Conservation (phyloP, 305 asterid species). For the Stenogyne calaminthoides region DNA sequence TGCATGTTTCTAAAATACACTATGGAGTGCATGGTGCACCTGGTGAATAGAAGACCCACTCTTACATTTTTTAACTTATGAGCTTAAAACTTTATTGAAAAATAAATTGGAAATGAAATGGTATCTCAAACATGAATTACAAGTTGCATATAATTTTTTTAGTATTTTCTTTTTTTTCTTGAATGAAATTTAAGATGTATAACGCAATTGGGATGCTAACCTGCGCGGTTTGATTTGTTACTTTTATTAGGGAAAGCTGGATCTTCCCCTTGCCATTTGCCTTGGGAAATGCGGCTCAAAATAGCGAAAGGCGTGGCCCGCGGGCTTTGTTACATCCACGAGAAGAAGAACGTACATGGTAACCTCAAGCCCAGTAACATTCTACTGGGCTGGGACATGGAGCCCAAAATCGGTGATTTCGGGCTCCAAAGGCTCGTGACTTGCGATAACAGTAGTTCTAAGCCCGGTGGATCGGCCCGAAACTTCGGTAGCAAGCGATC, state of each 20-base stretch:
- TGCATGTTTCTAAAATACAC: too few species aligned
- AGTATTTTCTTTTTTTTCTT: too few species aligned
- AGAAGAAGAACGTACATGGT: slow-evolving; percentile 91
- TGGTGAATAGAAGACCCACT: too few species aligned
- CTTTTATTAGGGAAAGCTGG: slow-evolving; percentile 72
- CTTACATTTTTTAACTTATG: background rate
- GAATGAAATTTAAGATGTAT: background rate
- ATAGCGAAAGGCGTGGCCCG: slow-evolving; percentile 93
- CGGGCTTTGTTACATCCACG: slow-evolving; percentile 87
- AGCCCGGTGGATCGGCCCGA: slow-evolving; percentile 68
- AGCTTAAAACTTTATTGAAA: background rate
- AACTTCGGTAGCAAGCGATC: slow-evolving; percentile 89
- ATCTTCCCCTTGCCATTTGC: slow-evolving; percentile 82
- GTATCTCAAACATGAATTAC: background rate
- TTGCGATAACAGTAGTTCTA: slow-evolving; percentile 66
- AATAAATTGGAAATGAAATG: background rate
- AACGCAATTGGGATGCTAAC: slow-evolving; percentile 28
- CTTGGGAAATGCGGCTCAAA: slow-evolving; percentile 84
- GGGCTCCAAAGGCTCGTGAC: slow-evolving; percentile 84
- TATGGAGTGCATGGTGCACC: too few species aligned
- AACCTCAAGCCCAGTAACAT: slow-evolving; percentile 88
- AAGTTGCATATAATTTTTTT: background rate
- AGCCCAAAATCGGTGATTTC: slow-evolving; percentile 89
- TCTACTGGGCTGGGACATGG: slow-evolving; percentile 71
- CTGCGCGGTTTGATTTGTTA: slow-evolving; percentile 9